Conservation (phyloP, 352 stramenopile genomes). For the Pelagophyceae sp. region DNA sequence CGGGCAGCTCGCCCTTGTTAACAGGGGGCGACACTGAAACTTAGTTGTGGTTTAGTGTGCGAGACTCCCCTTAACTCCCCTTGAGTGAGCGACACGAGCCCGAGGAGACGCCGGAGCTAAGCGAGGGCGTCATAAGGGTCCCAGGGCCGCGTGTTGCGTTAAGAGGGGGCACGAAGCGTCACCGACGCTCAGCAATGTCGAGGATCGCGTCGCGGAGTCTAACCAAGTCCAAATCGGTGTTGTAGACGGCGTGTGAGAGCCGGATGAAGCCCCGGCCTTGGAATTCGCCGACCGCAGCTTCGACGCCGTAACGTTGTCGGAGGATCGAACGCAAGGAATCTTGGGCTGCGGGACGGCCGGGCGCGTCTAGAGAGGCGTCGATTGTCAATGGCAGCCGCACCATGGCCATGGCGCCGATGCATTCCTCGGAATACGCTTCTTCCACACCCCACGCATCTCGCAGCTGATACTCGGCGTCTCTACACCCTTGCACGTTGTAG, state of each 20-base stretch:
- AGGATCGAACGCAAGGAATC: background rate
- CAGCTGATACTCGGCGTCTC: too few relatives aligned
- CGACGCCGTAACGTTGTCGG: conserved; percentile 9
- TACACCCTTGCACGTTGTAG: too few relatives aligned
- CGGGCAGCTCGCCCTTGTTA: too few relatives aligned
- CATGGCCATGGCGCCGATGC: background rate
- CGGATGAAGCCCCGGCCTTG: background rate
- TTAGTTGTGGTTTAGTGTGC: too few relatives aligned
- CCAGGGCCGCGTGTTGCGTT: too few relatives aligned
- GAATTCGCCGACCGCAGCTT: conserved; percentile 13
- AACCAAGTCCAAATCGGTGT: background rate
- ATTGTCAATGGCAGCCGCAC: background rate
- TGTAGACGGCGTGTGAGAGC: conserved; percentile 17
- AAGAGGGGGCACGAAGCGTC: too few relatives aligned
- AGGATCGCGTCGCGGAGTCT: conserved; percentile 6
- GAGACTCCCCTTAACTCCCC: too few relatives aligned
- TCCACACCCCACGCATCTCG: too few relatives aligned
- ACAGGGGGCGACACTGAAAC: too few relatives aligned
- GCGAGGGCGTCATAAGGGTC: background rate
- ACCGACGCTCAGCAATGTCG: background rate
- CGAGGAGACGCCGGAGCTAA: background rate
- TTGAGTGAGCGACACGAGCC: too few relatives aligned
- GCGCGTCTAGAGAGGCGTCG: background rate
- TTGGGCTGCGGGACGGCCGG: background rate
- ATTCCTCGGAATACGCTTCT: too few relatives aligned